phyloP scores from a whole-genome alignment of 805 yeast genomes.

The Starmerella apicola region DNA sequence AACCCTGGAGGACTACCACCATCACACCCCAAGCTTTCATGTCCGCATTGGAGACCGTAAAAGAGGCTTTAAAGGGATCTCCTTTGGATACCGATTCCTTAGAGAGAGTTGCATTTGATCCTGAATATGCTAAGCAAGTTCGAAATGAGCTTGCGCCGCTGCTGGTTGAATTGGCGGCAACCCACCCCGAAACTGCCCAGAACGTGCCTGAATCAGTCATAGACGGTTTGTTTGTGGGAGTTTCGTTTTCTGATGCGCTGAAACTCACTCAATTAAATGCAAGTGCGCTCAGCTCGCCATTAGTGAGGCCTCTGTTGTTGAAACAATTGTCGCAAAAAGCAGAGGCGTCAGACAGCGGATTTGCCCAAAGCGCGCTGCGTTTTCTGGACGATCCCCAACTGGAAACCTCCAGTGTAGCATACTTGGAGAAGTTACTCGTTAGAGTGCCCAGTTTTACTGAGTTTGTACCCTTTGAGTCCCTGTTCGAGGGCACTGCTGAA shows the following conservation, averaged over 20 bases:
- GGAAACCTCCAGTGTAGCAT: conserved; percentile 8
- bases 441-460: conserved; percentile 3
- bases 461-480: conserved; percentile 13
- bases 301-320: conserved; percentile 13
- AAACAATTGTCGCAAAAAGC: conserved; percentile 7
- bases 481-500: conserved; percentile 13
- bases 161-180: conserved; percentile 9
- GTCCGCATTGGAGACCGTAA: conserved; percentile 1
- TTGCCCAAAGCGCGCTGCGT: conserved; percentile 6
- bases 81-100: conserved; percentile 8
- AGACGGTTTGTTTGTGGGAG: conserved; percentile 9
- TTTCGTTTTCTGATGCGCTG: conserved; percentile 12
- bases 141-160: conserved; percentile 15
- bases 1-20: no score
- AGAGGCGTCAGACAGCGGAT: background rate
- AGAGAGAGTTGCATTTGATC: conserved; percentile 8
- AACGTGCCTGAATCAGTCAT: conserved; percentile 13
- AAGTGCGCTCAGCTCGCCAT: conserved; percentile 5
- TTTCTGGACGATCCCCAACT: conserved; percentile 12
- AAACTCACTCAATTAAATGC: conserved; percentile 3
- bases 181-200: conserved; percentile 6
- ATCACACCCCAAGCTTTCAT: no score
- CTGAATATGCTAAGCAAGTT: background rate
- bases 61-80: conserved; percentile 6
- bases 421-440: conserved; percentile 5